Base-by-base conservation (phyloP, 345 rosid genomes). In the Brassica carinata region DNA sequence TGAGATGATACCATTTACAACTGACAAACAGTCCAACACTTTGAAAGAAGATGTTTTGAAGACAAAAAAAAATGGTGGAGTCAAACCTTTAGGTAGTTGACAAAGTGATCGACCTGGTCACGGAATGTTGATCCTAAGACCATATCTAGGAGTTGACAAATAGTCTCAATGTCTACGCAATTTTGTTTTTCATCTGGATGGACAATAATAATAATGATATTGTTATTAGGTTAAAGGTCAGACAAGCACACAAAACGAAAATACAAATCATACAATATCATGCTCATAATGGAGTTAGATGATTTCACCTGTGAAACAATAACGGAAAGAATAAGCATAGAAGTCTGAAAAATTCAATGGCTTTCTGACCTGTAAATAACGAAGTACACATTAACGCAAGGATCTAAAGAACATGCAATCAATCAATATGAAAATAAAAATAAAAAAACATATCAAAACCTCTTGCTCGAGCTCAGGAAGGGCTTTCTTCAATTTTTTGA, bases 151-250 rank as follows among this genome's bases (percentile, higher is more conserved):
- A 93, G 87, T 81, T 93, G 90, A 55, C 98, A 93, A 74, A 88
- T 90, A 77, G 90, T 96, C 83, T 92, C 99, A 51, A 92, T 87
- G 87, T 96, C 99, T 31, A 96, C 86, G 82, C 87, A 83, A 87
- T 93, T 96, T 80, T 96, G 98, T 83, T 87, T 93, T 83, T 92
- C 99, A 88, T 96, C 99, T 96, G 86, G 67, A 79, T 80, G 23
- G 83, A 67, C 29, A 3, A 66, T 34, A 65, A 18, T 33, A 83
- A 61, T 53, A 13, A 45, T 45, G 3, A 48, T 13, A 15, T 13
- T 48, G 14, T 13, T 43, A 43, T 43, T 38, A 10, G 3, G 1
- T 19, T 5, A 74, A 43, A 15, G 19, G 36, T 71, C 58, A 77
- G 14, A 68, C 61, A 64, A 2, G 38, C 64, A 65, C 53, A 65